phyloP scores from a whole-genome alignment of 192 early-diverging fungal species.

The Entrophospora sp. region DNA sequence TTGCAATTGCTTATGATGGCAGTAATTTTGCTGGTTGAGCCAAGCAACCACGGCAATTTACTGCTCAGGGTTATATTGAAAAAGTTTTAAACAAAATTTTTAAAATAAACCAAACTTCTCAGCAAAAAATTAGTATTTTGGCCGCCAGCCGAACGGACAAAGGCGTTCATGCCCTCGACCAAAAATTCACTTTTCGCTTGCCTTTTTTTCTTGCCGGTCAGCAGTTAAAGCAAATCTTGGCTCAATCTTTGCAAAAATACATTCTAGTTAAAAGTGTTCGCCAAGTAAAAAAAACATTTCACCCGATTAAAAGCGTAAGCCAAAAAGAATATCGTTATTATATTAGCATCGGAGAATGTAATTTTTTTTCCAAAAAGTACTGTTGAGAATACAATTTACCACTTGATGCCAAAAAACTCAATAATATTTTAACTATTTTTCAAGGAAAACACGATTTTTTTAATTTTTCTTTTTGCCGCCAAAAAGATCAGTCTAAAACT shows the following conservation, averaged over 20 bases:
- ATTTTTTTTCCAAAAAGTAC: no score
- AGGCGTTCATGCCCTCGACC: not conserved
- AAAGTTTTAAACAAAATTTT: no score
- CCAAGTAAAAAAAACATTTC: not conserved
- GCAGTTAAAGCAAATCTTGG: not conserved
- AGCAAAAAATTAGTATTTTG: conserved; percentile 1
- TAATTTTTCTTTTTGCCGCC: not conserved
- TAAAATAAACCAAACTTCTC: no score
- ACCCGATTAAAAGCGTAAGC: not conserved
- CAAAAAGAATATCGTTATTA: conserved; percentile 8
- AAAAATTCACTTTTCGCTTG: not conserved
- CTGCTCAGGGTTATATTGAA: no score
- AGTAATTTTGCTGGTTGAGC: no score
- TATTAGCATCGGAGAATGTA: no score
- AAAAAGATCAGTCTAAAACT: not conserved
- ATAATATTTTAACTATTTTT: not conserved
- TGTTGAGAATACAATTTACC: conserved; percentile 2
- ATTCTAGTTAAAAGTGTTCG: not conserved
- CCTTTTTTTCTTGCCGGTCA: not conserved
- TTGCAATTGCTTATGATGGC: no score
- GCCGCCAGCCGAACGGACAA: not conserved
- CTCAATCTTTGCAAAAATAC: not conserved
- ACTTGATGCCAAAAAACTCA: not conserved
- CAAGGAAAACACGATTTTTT: conserved; percentile 1
- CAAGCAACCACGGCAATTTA: no score